phyloP scores from a whole-genome alignment of 2,329 filamentous ascomycete genomes.

The Pseudogymnoascus sp. region DNA sequence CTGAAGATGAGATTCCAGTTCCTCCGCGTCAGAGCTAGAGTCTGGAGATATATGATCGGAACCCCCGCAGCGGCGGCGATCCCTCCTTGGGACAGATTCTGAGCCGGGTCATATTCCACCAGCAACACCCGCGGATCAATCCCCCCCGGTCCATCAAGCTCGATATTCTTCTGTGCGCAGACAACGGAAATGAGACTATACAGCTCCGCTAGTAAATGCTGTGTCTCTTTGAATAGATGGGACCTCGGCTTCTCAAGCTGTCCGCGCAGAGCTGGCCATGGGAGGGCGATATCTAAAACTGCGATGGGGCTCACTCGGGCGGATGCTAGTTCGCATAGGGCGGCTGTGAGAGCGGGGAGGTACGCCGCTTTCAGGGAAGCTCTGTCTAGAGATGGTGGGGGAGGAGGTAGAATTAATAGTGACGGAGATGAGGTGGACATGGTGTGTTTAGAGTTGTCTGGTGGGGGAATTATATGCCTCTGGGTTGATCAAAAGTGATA shows the following conservation, averaged over 20 bases:
- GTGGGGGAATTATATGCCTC: not conserved
- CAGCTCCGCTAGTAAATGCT: constrained; percentile 65
- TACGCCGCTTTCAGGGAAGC: constrained; percentile 49
- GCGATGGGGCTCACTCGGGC: constrained; percentile 32
- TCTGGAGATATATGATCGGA: constrained; percentile 38
- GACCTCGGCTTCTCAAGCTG: constrained; percentile 45
- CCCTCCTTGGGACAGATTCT: constrained; percentile 42
- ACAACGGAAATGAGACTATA: constrained; percentile 72
- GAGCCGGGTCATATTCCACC: constrained; percentile 49
- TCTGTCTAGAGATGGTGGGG: constrained; percentile 48
- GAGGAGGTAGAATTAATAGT: constrained; percentile 55
- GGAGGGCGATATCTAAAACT: constrained; percentile 53
- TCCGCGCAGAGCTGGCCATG: constrained; percentile 46
- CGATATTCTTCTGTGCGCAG: constrained; percentile 54
- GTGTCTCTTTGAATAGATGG: constrained; percentile 55
- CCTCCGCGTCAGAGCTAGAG: constrained; percentile 46
- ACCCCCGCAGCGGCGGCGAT: constrained; percentile 27
- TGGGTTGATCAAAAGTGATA: not conserved
- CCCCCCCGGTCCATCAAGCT: constrained; percentile 59
- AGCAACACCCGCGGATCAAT: constrained; percentile 71
- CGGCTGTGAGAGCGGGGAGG: constrained; percentile 45
- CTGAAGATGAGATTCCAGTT: constrained; percentile 61
- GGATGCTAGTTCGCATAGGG: constrained; percentile 41
- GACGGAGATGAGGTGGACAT: constrained; percentile 30
- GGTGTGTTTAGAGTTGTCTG: not conserved